A percentile compares a stretch with the other conserved stretches of the same genome.
Evolutionary conservation across 106 monocot species (phyloP).

Genomic region (Dendrobium chrysotoxum): DNA sequence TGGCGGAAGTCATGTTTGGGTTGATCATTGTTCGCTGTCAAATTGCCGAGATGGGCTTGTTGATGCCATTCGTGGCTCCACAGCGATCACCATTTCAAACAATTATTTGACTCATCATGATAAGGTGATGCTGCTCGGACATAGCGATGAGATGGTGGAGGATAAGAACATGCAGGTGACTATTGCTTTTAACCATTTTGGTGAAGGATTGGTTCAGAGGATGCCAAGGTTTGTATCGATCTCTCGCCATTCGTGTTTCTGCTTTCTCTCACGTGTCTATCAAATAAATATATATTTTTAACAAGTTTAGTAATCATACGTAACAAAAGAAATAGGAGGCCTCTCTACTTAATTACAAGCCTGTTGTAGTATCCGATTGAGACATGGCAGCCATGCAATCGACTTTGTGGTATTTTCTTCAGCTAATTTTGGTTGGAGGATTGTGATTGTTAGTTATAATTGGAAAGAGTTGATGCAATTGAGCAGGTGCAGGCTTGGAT

Average conservation of each 20-base stretch:
- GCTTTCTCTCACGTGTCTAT: too few relatives aligned
- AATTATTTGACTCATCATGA: conserved; percentile 17
- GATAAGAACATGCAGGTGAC: conserved; percentile 21
- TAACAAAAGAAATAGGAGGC: too few relatives aligned
- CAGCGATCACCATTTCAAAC: conserved; percentile 19
- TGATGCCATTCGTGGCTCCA: conserved; percentile 8
- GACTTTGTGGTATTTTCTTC: too few relatives aligned
- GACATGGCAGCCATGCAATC: too few relatives aligned
- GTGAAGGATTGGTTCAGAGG: conserved; percentile 12
- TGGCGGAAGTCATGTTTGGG: conserved; percentile 15
- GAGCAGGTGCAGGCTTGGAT: conserved; percentile 18
- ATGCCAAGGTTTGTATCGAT: conserved; percentile 12
- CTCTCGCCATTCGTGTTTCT: too few relatives aligned
- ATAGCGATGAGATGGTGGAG: conserved; percentile 11
- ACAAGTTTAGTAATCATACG: too few relatives aligned
- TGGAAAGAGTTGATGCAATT: not conserved
- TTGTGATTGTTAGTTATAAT: too few relatives aligned
- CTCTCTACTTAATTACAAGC: too few relatives aligned
- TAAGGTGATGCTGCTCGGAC: conserved; percentile 21
- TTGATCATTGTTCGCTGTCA: conserved; percentile 17
- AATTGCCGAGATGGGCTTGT: conserved; percentile 18
- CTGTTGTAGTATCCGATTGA: too few relatives aligned
- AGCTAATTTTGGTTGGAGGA: too few relatives aligned
- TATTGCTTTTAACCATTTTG: conserved; percentile 10
- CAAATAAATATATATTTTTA: too few relatives aligned